Base-by-base conservation (phyloP, 2,329 filamentous ascomycete genomes). In the Diaporthe australafricana region DNA sequence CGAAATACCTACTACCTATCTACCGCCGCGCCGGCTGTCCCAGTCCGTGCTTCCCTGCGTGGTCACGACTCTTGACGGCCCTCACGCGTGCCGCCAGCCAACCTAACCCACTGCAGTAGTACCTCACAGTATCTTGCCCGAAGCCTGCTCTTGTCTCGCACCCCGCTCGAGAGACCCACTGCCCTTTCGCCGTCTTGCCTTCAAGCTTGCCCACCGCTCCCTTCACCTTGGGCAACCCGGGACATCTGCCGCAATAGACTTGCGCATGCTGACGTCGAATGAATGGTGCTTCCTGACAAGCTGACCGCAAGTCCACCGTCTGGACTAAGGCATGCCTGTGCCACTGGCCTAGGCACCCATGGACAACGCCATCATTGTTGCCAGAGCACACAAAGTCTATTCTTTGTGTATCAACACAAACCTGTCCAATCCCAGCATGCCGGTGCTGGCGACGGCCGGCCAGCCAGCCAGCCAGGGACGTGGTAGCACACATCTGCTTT, bases 131-230 rank as follows among this genome's bases (percentile, higher is more conserved):
- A 35, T 50, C 8, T 25, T 50, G 45, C n/a, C 27, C 9, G 27
- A 30, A 5, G 57, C 57, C 42, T 22, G 42, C 57, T 38, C 30
- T 35, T 27, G 45, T 48, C 30, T 50, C 45, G 27, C 42, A 27
- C 60, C 60, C 60, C 60, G 60, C 60, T 65, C 27, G 30, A 12
- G 60, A 65, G 60, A 65, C 60, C 60, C 60, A 65, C 60, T 50
- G 60, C 42, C 60, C 48, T 35, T 40, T 63, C 60, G 48, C 42
- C 27, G 60, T 20, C 60, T 48, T 63, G 42, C 32, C 42, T 14
- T 40, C 32, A 5, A 35, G 38, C 38, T 35, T 20, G 60, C 60
- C 60, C 60, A 65, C 60, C 60, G 60, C 60, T 65, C 38, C 30
- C 45, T 30, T 65, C 60, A 65, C 60, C 60, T 65, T 50, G 42